These are phyloP conservation scores for Penicillium angulare DNA, from an alignment of 495 filamentous ascomycete species.

Conservation along the genomic window DNA sequence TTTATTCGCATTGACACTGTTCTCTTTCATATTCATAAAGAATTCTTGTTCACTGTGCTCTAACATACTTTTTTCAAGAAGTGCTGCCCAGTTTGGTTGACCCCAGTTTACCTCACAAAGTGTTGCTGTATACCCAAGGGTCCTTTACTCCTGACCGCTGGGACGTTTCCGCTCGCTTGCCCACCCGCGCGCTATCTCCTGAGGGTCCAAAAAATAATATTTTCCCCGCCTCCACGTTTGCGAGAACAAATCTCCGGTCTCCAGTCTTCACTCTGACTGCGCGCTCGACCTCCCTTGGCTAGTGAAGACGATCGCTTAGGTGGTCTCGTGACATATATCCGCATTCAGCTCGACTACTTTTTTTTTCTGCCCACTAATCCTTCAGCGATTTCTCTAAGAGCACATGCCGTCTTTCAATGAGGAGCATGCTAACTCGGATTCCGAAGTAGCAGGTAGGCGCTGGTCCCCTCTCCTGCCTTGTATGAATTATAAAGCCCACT, in stretches of 20 bases:
- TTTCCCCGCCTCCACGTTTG: conserved; percentile 15
- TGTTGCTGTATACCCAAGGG: conserved; percentile 10
- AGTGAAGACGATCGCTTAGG: neutral
- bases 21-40: too few species aligned
- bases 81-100: too few species aligned
- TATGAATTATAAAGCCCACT: conserved; percentile 5
- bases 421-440: conserved; percentile 19
- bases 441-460: conserved; percentile 39
- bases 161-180: conserved; percentile 25
- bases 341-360: neutral
- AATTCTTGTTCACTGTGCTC: too few species aligned
- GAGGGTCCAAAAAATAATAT: conserved; percentile 11
- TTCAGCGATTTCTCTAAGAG: conserved; percentile 8
- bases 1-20: neutral
- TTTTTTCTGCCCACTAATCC: too few species aligned
- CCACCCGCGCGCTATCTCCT: conserved; percentile 10
- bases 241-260: neutral
- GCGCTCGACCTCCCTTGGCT: neutral
- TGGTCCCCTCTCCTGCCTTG: conserved; percentile 3
- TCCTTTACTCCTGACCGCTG: conserved; percentile 12
- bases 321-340: conserved; percentile 8
- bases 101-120: neutral
- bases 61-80: too few species aligned
- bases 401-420: conserved; percentile 40
- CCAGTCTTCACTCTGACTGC: neutral